phyloP scores from a whole-genome alignment of 2,329 filamentous ascomycete species.

The Ramichloridium luteum region DNA sequence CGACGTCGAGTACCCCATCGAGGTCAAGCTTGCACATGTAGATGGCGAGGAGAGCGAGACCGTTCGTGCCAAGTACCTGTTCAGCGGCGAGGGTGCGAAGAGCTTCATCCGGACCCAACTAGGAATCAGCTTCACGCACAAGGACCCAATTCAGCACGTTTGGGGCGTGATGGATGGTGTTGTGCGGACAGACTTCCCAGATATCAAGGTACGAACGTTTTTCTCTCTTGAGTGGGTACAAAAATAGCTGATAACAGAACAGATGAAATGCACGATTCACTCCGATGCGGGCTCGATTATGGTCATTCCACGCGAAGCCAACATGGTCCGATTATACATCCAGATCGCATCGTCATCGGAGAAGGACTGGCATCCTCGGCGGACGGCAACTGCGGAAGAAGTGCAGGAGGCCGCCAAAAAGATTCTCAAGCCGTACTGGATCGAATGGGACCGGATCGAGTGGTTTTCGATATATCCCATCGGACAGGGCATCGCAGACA shows the following conservation, averaged over 20 bases:
- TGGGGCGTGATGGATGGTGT: conserved; percentile 58
- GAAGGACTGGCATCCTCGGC: conserved; percentile 48
- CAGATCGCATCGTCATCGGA: conserved; percentile 53
- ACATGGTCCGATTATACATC: conserved; percentile 44
- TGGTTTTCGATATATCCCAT: conserved; percentile 57
- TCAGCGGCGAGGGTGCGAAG: conserved; percentile 50
- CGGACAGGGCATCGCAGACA: conserved; percentile 52
- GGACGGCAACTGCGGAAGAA: conserved; percentile 46
- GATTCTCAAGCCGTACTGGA: conserved; percentile 47
- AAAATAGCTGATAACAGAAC: conserved; percentile 6
- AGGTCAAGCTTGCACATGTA: conserved; percentile 64
- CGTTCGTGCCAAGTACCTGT: conserved; percentile 49
- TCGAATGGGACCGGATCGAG: conserved; percentile 52
- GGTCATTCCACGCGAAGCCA: conserved; percentile 46
- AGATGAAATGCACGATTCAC: conserved; percentile 58
- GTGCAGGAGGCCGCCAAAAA: conserved; percentile 46
- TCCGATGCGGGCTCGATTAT: conserved; percentile 52
- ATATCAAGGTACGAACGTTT: conserved; percentile 40
- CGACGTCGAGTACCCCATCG: conserved; percentile 62
- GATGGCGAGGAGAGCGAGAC: conserved; percentile 59
- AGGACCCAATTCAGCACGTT: conserved; percentile 51
- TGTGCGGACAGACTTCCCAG: conserved; percentile 50
- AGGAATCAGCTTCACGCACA: conserved; percentile 52
- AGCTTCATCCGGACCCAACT: conserved; percentile 51
- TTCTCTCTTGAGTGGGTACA: neutral